A percentile compares a stretch with the other conserved stretches of the same genome.
Evolutionary conservation across 202 grass and related monocot genomes (phyloP).

Genomic region (Setaria italica): DNA sequence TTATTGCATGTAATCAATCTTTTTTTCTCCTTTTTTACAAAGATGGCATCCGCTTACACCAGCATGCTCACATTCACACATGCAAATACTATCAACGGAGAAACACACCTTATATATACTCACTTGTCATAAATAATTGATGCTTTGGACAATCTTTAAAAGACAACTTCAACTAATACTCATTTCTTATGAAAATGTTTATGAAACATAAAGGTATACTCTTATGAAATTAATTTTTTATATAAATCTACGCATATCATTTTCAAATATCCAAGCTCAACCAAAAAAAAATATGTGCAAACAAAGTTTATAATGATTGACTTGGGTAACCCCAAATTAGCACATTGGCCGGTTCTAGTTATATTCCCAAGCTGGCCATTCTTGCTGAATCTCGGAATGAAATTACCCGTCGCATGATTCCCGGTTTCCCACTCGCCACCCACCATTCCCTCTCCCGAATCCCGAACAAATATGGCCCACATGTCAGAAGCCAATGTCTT

Average conservation of each 20-base stretch:
- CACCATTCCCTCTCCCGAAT: background rate
- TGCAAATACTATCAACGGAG: background rate
- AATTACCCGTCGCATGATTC: background rate
- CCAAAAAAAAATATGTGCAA: background rate
- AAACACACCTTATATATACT: background rate
- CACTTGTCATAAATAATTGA: background rate
- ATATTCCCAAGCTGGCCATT: background rate
- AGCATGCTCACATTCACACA: background rate
- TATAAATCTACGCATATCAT: background rate
- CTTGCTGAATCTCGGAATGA: background rate
- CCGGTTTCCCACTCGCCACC: background rate
- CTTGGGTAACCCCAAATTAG: too few species aligned
- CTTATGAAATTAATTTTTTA: too few species aligned
- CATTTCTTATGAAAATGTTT: too few species aligned
- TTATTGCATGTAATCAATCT: background rate
- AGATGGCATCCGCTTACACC: background rate
- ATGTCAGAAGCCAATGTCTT: background rate
- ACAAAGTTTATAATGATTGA: background rate
- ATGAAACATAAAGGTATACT: too few species aligned
- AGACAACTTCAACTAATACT: too few species aligned
- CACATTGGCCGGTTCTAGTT: background rate
- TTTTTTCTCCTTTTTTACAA: background rate
- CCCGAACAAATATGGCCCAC: background rate
- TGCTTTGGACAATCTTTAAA: too few species aligned
- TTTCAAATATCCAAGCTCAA: background rate